Evolutionary conservation across 148 eudicot species (phyloP).

Genomic region (Diospyros lotus): DNA sequence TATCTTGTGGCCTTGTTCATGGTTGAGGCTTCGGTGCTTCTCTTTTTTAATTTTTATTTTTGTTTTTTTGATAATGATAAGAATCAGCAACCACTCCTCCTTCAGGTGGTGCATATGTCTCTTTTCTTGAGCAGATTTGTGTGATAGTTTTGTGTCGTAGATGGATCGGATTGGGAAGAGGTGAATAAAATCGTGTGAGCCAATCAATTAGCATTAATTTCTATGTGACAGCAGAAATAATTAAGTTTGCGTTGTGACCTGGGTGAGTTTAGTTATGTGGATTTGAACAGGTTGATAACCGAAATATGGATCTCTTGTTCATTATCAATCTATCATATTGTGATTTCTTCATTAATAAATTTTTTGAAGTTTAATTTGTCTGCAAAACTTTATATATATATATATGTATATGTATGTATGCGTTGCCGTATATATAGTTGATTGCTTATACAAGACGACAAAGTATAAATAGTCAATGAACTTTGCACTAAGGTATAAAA

Average conservation of each 20-base stretch:
- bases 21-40: constrained; percentile 20
- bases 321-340: background rate
- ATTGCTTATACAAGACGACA: too few relatives aligned
- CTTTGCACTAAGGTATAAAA: too few relatives aligned
- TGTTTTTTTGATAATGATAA: background rate
- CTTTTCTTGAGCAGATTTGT: too few relatives aligned
- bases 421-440: too few relatives aligned
- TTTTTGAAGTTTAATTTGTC: too few relatives aligned
- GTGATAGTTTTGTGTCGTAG: too few relatives aligned
- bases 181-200: background rate
- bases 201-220: background rate
- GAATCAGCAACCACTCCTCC: too few relatives aligned
- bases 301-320: constrained; percentile 9
- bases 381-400: too few relatives aligned
- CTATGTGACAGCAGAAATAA: background rate
- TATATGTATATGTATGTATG: too few relatives aligned
- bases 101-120: too few relatives aligned
- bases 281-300: constrained; percentile 9
- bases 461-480: too few relatives aligned
- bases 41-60: background rate
- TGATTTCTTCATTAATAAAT: background rate
- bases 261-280: background rate
- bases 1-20: constrained; percentile 61
- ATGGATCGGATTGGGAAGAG: too few relatives aligned
- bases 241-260: constrained; percentile 11